Evolutionary conservation across 2,329 filamentous ascomycete species (phyloP).

Genomic region (Fusarium euwallaceae): DNA sequence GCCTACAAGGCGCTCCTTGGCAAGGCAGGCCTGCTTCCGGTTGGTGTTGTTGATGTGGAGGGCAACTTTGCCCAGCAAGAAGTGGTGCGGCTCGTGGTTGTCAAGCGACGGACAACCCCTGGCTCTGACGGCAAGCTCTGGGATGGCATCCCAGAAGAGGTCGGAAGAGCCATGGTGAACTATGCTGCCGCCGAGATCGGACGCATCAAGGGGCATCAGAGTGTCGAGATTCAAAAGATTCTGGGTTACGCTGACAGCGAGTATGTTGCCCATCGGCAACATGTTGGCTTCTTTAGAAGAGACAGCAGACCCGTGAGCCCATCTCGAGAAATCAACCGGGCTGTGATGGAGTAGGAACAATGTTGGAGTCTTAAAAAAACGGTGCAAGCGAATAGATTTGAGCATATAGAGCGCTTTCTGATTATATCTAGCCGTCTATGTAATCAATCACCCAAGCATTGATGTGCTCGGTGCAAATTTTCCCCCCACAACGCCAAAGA

Average conservation of each 20-base stretch:
- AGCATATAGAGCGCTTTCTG: slow-evolving; percentile 40
- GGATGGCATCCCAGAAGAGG: slow-evolving; percentile 72
- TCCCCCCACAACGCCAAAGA: slow-evolving; percentile 39
- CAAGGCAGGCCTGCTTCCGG: slow-evolving; percentile 90
- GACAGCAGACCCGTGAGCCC: slow-evolving; percentile 68
- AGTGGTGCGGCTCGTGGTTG: slow-evolving; percentile 87
- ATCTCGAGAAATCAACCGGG: slow-evolving; percentile 45
- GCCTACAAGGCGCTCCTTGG: slow-evolving; percentile 83
- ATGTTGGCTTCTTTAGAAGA: slow-evolving; percentile 79
- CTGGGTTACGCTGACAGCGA: slow-evolving; percentile 95
- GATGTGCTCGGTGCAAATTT: slow-evolving; percentile 30
- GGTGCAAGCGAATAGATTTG: slow-evolving; percentile 38
- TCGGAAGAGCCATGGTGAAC: slow-evolving; percentile 91
- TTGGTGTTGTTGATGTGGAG: slow-evolving; percentile 90
- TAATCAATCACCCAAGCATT: slow-evolving; percentile 42
- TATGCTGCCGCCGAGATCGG: slow-evolving; percentile 89
- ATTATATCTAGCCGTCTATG: slow-evolving; percentile 39
- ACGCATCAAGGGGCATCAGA: slow-evolving; percentile 86
- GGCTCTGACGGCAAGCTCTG: slow-evolving; percentile 60
- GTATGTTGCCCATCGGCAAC: slow-evolving; percentile 90
- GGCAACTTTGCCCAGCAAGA: slow-evolving; percentile 93
- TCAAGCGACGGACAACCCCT: slow-evolving; percentile 68
- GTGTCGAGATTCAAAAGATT: slow-evolving; percentile 81
- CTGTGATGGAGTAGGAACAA: slow-evolving; percentile 36
- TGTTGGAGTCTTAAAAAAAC: slow-evolving; percentile 15